These are phyloP conservation scores for Cutaneotrichosporon daszewskae DNA, from an alignment of 1,284 basidiomycete species.

Conservation along the genomic window DNA sequence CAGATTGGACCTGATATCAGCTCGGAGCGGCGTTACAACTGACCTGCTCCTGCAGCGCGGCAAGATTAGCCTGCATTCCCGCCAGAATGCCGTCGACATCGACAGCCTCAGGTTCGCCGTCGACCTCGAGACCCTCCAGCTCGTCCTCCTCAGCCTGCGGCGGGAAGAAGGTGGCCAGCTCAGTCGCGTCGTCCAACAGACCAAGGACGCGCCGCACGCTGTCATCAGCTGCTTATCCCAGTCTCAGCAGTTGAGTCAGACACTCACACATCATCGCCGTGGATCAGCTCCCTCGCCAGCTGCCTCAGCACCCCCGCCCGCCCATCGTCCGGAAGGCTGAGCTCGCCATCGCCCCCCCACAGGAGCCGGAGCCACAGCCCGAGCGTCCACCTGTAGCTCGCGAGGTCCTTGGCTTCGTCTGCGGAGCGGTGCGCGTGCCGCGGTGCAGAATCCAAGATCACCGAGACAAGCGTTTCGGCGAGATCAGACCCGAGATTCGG, in stretches of 20 bases:
- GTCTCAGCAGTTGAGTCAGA: background rate
- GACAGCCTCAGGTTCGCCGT: slow-evolving; percentile 1
- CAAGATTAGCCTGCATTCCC: slow-evolving; percentile 14
- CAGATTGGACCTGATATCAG: background rate
- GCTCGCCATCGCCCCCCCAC: slow-evolving; percentile 2
- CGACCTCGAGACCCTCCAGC: slow-evolving; percentile 14
- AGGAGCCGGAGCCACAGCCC: slow-evolving; percentile 13
- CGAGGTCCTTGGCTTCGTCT: slow-evolving; percentile 8
- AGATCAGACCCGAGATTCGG: background rate
- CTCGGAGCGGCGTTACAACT: background rate
- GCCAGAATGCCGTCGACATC: slow-evolving; percentile 9
- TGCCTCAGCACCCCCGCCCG: slow-evolving; percentile 1
- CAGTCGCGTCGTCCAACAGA: background rate
- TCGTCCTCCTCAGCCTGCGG: slow-evolving; percentile 5
- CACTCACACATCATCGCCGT: slow-evolving; percentile 14
- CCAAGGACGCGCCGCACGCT: too few relatives aligned
- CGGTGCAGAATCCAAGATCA: slow-evolving; percentile 11
- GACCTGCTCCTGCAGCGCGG: slow-evolving; percentile 9
- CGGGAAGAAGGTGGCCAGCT: slow-evolving; percentile 6
- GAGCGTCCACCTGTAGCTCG: slow-evolving; percentile 17
- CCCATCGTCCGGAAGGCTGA: slow-evolving; percentile 7
- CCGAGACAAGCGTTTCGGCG: slow-evolving; percentile 6
- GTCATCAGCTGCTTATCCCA: background rate
- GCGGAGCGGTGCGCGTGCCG: background rate
- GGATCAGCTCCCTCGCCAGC: slow-evolving; percentile 15